phyloP scores from a whole-genome alignment of 345 rosid species.

The Bruguiera gymnorhiza region DNA sequence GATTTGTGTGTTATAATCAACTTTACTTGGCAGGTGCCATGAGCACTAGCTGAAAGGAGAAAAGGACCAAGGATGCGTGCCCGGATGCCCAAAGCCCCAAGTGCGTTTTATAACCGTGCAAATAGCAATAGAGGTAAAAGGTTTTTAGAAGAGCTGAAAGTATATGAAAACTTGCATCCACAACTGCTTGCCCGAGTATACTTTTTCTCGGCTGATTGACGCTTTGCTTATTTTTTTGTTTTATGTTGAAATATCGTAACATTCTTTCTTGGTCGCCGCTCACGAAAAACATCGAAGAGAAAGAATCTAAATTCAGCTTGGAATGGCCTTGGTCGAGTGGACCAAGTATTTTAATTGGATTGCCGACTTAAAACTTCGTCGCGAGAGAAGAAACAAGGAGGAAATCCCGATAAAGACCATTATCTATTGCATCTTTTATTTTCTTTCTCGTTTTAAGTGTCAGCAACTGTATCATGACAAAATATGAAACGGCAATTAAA shows the following conservation, averaged over 20 bases:
- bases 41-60: conserved; percentile 15
- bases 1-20: conserved; percentile 1
- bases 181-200: too few relatives aligned
- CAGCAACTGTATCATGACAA: too few relatives aligned
- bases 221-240: background rate
- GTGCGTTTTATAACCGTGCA: background rate
- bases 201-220: too few relatives aligned
- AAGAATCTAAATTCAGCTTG: background rate
- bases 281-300: background rate
- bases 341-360: too few relatives aligned
- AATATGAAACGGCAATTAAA: background rate
- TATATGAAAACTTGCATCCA: background rate
- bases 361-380: too few relatives aligned
- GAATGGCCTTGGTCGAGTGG: conserved; percentile 6
- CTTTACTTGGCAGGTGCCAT: conserved; percentile 26
- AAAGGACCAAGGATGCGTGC: background rate
- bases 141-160: too few relatives aligned
- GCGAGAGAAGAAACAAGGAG: too few relatives aligned
- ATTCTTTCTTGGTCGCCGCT: conserved; percentile 18
- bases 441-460: too few relatives aligned
- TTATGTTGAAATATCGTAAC: background rate
- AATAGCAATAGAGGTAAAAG: background rate
- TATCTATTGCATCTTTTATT: background rate
- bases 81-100: background rate
- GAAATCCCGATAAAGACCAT: background rate